Base-by-base conservation (phyloP, 306 rosid genomes). In the Lathyrus tuberosus region DNA sequence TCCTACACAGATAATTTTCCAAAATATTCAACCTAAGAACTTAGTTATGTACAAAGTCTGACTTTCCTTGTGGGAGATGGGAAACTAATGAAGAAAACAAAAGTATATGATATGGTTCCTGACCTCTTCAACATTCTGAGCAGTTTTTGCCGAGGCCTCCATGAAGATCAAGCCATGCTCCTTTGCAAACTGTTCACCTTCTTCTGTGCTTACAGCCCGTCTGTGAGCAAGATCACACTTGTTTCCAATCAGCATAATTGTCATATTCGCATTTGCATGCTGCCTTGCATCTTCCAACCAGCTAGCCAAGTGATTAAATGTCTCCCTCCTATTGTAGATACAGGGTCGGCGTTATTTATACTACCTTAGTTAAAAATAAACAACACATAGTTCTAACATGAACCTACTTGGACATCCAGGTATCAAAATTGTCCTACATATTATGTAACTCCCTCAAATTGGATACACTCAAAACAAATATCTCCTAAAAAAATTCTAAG, bases 201-300 rank as follows among this genome's bases (percentile, higher is more conserved):
- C 98, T 81, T 94, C 98, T 0, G 96, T 94, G 89, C 98, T 94
- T 57, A 94, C 98, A 53, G 98, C 97, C 85, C 98, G 86, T 84
- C 98, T 85, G 73, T 90, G 98, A 44, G 97, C 90, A 71, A 94
- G 97, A 83, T 94, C 98, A 62, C 95, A 84, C 89, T 94, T 94
- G 42, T 94, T 94, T 58, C 99, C 99, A 5, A 94, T 91, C 38
- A 94, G 81, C 99, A 94, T 91, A 28, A 94, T 87, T 64, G 99
- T 84, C 99, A 94, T 94, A 81, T 91, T 94, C 56, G 99, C 90
- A 89, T 94, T 94, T 26, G 99, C 99, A 72, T 94, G 99, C 78
- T 94, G 97, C 76, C 99, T 85, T 14, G 99, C 97, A 74, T 94
- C 99, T 85, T 94, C 99, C 78, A 94, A 84, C 99, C 99, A 94